Evolutionary conservation across 306 rosid species (phyloP).

Genomic region (Glycine tomentella): DNA sequence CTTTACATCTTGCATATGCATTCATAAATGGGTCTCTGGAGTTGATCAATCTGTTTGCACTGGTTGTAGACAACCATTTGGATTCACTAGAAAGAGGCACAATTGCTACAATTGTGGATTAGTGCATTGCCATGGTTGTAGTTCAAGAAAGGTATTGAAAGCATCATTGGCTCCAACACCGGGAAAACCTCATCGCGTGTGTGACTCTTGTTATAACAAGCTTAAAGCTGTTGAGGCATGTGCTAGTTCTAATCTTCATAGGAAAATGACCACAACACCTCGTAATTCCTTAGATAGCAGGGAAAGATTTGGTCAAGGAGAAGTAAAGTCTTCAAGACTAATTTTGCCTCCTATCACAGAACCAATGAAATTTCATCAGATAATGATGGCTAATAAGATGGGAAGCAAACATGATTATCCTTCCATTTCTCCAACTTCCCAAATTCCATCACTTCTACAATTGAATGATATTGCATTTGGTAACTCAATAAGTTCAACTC

Average conservation of each 20-base stretch:
- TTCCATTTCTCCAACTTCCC: constrained; percentile 62
- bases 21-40: constrained; percentile 98
- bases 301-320: constrained; percentile 67
- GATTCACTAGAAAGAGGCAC: constrained; percentile 93
- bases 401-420: constrained; percentile 57
- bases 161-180: constrained; percentile 98
- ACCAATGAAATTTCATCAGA: constrained; percentile 71
- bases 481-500: constrained; percentile 66
- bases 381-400: constrained; percentile 52
- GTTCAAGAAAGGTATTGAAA: constrained; percentile 83
- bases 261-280: constrained; percentile 55
- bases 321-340: constrained; percentile 67
- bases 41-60: constrained; percentile 93
- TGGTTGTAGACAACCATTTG: constrained; percentile 94
- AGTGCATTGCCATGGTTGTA: constrained; percentile 94
- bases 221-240: constrained; percentile 74
- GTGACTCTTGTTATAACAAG: constrained; percentile 88
- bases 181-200: constrained; percentile 96
- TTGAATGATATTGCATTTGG: constrained; percentile 82
- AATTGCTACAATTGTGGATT: constrained; percentile 95
- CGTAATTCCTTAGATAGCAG: constrained; percentile 67
- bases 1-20: constrained; percentile 86
- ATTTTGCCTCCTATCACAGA: constrained; percentile 70
- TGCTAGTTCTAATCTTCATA: constrained; percentile 43
- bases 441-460: constrained; percentile 68